These are phyloP conservation scores for Suillus lakei DNA, from an alignment of 768 basidiomycete genomes.

Conservation along the genomic window DNA sequence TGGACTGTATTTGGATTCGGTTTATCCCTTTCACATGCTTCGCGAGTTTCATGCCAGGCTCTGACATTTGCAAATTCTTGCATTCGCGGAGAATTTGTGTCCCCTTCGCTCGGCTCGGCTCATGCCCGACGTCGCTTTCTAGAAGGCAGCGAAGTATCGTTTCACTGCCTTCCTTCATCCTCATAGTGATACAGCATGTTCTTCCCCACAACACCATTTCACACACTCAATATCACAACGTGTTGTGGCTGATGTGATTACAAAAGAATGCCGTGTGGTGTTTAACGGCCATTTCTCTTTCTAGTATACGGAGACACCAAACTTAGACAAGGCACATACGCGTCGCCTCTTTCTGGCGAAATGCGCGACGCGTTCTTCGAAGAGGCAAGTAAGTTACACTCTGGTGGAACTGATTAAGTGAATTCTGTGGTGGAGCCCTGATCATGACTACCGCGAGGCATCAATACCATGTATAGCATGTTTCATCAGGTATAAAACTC, in stretches of 20 bases:
- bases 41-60: neutral
- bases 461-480: neutral
- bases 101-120: neutral
- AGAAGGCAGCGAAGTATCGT: neutral
- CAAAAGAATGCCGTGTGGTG: slow-evolving; percentile 4
- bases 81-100: no score
- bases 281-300: slow-evolving; percentile 9
- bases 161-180: neutral
- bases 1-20: no score
- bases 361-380: slow-evolving; percentile 6
- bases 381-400: slow-evolving; percentile 21
- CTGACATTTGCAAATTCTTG: neutral
- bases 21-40: no score
- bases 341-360: slow-evolving; percentile 1
- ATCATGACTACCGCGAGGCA: neutral
- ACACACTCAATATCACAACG: slow-evolving; percentile 7
- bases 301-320: slow-evolving; percentile 1
- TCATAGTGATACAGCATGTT: slow-evolving; percentile 27
- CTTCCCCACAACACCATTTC: neutral
- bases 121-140: neutral
- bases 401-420: slow-evolving; percentile 12
- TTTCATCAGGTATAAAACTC: slow-evolving; percentile 20
- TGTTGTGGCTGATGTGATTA: slow-evolving; percentile 15
- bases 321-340: neutral
- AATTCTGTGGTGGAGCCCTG: slow-evolving; percentile 1